Conservation (phyloP, 352 stramenopile species). For the Phytophthora podocarpi region DNA sequence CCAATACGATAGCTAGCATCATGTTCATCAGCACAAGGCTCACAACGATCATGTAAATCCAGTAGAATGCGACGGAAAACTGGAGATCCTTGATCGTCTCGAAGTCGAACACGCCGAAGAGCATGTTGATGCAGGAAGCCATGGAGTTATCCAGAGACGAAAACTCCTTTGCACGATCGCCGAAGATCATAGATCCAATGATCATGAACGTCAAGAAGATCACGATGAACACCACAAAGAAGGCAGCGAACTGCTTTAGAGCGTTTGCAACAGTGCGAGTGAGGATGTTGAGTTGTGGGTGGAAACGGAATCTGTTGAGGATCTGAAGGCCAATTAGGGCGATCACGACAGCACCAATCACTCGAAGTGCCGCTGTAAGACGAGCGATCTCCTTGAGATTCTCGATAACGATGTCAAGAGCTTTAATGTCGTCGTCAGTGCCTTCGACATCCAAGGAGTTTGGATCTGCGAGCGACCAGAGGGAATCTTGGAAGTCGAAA, state of each 20-base stretch:
- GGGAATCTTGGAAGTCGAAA: constrained; percentile 38
- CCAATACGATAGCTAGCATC: constrained; percentile 74
- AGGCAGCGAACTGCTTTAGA: constrained; percentile 51
- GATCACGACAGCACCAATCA: constrained; percentile 40
- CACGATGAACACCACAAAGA: constrained; percentile 64
- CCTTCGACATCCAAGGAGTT: background rate
- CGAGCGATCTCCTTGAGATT: constrained; percentile 41
- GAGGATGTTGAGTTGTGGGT: constrained; percentile 59
- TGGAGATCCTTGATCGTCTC: constrained; percentile 41
- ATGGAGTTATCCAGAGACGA: constrained; percentile 46
- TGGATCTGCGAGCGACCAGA: constrained; percentile 23
- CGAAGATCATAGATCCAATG: constrained; percentile 59
- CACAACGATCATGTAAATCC: constrained; percentile 69
- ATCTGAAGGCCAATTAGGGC: constrained; percentile 43
- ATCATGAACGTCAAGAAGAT: constrained; percentile 60
- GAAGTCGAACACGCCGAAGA: constrained; percentile 70
- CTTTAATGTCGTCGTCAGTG: constrained; percentile 17
- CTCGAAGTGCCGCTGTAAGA: constrained; percentile 35
- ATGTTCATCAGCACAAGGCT: constrained; percentile 76
- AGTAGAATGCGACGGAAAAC: constrained; percentile 60
- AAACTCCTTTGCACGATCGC: constrained; percentile 55
- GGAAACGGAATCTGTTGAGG: constrained; percentile 56
- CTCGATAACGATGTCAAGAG: constrained; percentile 39
- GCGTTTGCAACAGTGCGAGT: constrained; percentile 56
- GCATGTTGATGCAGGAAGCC: constrained; percentile 67